Percentiles rank a stretch among this genome's conserved stretches.
Conservation (phyloP, 257 asterid genomes). For the Solanum chmielewskii region DNA sequence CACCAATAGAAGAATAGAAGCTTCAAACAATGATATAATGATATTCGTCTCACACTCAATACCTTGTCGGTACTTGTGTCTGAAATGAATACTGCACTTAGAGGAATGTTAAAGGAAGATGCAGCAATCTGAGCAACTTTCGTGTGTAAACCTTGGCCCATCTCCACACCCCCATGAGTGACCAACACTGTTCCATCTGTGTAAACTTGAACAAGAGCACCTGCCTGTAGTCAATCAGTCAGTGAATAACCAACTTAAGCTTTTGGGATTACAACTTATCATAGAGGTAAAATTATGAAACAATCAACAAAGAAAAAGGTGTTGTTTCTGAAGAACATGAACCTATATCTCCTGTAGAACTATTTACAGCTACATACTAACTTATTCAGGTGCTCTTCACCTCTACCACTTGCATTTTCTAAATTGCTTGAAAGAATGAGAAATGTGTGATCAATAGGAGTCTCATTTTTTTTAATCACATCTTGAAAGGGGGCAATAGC, state of each 20-base stretch:
- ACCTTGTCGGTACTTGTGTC: conserved; percentile 99
- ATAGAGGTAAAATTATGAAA: neutral
- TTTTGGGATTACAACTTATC: neutral
- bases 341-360: neutral
- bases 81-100: conserved; percentile 80
- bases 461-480: neutral
- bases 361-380: neutral
- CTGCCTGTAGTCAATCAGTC: conserved; percentile 48
- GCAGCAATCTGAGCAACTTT: conserved; percentile 98
- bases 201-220: conserved; percentile 95
- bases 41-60: neutral
- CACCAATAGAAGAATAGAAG: neutral
- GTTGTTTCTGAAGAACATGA: neutral
- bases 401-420: neutral
- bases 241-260: neutral
- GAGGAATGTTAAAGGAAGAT: conserved; percentile 74
- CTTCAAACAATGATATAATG: neutral
- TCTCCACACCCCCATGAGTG: conserved; percentile 97
- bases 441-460: neutral
- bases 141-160: conserved; percentile 99
- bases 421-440: neutral
- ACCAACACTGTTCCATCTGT: conserved; percentile 97
- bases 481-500: neutral
- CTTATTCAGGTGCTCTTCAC: neutral
- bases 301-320: neutral